Base-by-base conservation (phyloP, 2,329 filamentous ascomycete genomes). In the Raffaelea albimanens region DNA sequence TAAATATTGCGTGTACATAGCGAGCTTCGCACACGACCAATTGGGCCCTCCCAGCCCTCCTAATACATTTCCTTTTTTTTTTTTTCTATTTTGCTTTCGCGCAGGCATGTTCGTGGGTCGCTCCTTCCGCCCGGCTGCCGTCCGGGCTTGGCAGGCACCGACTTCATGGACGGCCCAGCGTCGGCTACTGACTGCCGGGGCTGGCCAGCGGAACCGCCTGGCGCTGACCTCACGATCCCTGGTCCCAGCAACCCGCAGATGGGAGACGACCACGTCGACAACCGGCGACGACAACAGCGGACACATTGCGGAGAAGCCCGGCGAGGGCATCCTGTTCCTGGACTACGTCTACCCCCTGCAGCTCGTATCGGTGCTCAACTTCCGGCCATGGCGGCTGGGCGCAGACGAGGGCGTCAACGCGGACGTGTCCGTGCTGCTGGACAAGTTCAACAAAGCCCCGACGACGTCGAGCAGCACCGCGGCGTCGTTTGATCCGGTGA, bases 341-440 rank as follows among this genome's bases (percentile, higher is more conserved):
- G 89, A 95, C 61, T 95, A 93, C 65, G 75, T 97, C 44, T 94
- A 94, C 52, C 91, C 91, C 1, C 71, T 93, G 23, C 85, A 80
- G 56, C 73, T 95, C 31, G 71, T 66, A 40, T 63, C 65, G 38
- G 46, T 76, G 22, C 55, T 61, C 16, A 45, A 76, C 5, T 66
- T 67, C 47, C 62, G 69, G 33, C 68, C 69, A 43, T 74, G 72
- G 67, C 65, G 67, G 47, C 65, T 69, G 8, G 25, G n/a, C n/a
- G 34, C 47, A 5, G 22, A 44, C 4, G 53, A 55, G 44, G 52
- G 50, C 41, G 46, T 22, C n/a, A 70, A 73, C 45, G 59, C 59
- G 21, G 71, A 80, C 50, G 57, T 79, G 16, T 61, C 70, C 2
- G 67, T 71, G 48, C 61, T 80, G 18, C 65, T 80, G 43, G 67